Percentiles rank a stretch among this genome's conserved stretches.
Evolutionary conservation across 2,329 filamentous ascomycete species (phyloP).

Genomic region (Fusarium dlaminii): DNA sequence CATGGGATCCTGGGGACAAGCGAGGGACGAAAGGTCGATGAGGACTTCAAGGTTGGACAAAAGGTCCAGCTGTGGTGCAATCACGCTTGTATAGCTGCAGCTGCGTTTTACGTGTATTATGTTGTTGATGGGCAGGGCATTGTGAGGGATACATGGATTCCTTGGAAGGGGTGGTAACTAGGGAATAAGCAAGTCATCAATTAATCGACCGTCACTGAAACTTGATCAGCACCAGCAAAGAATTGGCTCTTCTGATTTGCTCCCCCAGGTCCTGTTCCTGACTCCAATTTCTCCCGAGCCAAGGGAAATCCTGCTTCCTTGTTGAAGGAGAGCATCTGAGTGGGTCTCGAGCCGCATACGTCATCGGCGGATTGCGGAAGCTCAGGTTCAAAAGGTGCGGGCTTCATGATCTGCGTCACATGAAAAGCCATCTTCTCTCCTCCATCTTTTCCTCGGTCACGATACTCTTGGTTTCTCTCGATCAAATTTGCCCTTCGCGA

Average conservation of each 20-base stretch:
- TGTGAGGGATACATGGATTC: constrained; percentile 48
- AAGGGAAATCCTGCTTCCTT: constrained; percentile 38
- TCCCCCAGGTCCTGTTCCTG: constrained; percentile 23
- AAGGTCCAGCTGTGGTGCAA: constrained; percentile 45
- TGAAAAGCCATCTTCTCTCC: constrained; percentile 27
- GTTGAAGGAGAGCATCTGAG: neutral
- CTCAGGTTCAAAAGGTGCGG: constrained; percentile 32
- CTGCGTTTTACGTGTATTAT: constrained; percentile 49
- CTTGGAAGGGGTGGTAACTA: constrained; percentile 49
- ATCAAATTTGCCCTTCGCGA: neutral
- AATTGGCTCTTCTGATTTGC: constrained; percentile 25
- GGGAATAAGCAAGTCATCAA: neutral
- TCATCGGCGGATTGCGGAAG: constrained; percentile 32
- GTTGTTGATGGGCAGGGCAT: constrained; percentile 49
- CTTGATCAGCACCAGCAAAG: constrained; percentile 2
- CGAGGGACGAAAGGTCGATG: constrained; percentile 36
- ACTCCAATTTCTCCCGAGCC: constrained; percentile 25
- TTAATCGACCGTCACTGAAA: neutral
- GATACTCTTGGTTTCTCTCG: neutral
- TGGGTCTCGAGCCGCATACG: constrained; percentile 44
- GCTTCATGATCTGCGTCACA: constrained; percentile 38
- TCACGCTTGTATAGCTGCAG: constrained; percentile 52
- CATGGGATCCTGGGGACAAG: constrained; percentile 48
- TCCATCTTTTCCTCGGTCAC: constrained; percentile 22
- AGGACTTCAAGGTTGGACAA: constrained; percentile 48